Conservation (phyloP, 192 early-diverging fungal genomes). For the Coemansia sp. region DNA sequence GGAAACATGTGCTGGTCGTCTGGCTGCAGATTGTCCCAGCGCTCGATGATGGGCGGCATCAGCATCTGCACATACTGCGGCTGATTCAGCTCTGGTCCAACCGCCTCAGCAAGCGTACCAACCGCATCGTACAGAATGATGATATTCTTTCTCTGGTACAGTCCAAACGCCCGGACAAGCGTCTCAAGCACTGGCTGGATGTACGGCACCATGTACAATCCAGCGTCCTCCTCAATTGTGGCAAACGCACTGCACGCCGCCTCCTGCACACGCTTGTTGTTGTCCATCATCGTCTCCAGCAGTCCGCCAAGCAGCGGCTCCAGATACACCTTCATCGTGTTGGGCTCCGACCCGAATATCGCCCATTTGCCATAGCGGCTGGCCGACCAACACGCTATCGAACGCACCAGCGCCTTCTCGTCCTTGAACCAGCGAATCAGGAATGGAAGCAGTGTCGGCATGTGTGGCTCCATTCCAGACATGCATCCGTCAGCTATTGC, state of each 20-base stretch:
- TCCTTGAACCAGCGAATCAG: slow-evolving; percentile 79
- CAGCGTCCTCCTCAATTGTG: slow-evolving; percentile 92
- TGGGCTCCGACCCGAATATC: slow-evolving; percentile 58
- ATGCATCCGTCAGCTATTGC: slow-evolving; percentile 97
- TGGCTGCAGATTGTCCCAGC: slow-evolving; percentile 80
- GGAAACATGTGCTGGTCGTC: slow-evolving; percentile 94
- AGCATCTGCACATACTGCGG: slow-evolving; percentile 79
- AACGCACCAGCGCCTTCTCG: slow-evolving; percentile 86
- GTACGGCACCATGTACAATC: slow-evolving; percentile 77
- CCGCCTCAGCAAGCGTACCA: slow-evolving; percentile 94
- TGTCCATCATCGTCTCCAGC: slow-evolving; percentile 81
- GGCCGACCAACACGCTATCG: slow-evolving; percentile 98
- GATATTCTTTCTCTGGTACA: slow-evolving; percentile 96
- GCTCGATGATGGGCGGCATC: slow-evolving; percentile 83
- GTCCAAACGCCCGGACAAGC: slow-evolving; percentile 77
- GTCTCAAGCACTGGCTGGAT: slow-evolving; percentile 84
- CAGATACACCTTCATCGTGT: slow-evolving; percentile 71
- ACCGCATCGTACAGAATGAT: slow-evolving; percentile 96
- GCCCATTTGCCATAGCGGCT: slow-evolving; percentile 90
- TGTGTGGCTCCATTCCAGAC: slow-evolving; percentile 84
- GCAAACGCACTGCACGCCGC: slow-evolving; percentile 96
- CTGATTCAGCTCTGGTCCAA: slow-evolving; percentile 78
- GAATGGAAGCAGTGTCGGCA: slow-evolving; percentile 84
- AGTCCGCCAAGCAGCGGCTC: slow-evolving; percentile 79
- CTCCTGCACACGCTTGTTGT: slow-evolving; percentile 98